These are phyloP conservation scores for Hypericum perforatum DNA, from an alignment of 345 rosid genomes.

Conservation along the genomic window DNA sequence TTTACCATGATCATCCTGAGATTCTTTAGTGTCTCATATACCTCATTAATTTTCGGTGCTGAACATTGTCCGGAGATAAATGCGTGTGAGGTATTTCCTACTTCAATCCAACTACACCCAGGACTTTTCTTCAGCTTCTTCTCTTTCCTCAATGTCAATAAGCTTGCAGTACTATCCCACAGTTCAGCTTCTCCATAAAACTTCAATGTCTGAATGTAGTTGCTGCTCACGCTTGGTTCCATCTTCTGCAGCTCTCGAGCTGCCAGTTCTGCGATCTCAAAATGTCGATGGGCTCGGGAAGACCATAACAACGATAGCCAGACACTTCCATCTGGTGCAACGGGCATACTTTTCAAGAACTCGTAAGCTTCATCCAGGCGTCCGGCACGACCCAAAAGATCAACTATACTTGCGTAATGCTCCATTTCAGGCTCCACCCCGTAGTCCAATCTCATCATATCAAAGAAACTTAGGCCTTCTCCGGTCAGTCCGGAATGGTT, in stretches of 20 bases:
- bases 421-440: constrained; percentile 46
- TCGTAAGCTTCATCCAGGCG: constrained; percentile 46
- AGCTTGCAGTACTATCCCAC: constrained; percentile 45
- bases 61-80: constrained; percentile 58
- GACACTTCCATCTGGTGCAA: constrained; percentile 45
- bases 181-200: constrained; percentile 56
- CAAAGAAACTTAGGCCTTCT: constrained; percentile 46
- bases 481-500: constrained; percentile 65
- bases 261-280: constrained; percentile 57
- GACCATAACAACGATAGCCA: constrained; percentile 70
- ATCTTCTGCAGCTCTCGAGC: constrained; percentile 40
- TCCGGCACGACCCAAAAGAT: constrained; percentile 74
- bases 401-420: constrained; percentile 61
- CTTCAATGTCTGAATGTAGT: constrained; percentile 53
- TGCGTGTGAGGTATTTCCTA: constrained; percentile 29
- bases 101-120: constrained; percentile 79
- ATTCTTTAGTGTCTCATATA: constrained; percentile 30
- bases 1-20: constrained; percentile 33
- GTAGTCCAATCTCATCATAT: constrained; percentile 40
- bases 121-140: constrained; percentile 59
- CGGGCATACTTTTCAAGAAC: constrained; percentile 44
- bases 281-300: constrained; percentile 40
- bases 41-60: constrained; percentile 28
- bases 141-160: constrained; percentile 50
- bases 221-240: constrained; percentile 52